Evolutionary conservation across 331 rosid species (phyloP), one percentile per base, ranked within the genome.

Genomic region (Cydonia oblonga): DNA sequence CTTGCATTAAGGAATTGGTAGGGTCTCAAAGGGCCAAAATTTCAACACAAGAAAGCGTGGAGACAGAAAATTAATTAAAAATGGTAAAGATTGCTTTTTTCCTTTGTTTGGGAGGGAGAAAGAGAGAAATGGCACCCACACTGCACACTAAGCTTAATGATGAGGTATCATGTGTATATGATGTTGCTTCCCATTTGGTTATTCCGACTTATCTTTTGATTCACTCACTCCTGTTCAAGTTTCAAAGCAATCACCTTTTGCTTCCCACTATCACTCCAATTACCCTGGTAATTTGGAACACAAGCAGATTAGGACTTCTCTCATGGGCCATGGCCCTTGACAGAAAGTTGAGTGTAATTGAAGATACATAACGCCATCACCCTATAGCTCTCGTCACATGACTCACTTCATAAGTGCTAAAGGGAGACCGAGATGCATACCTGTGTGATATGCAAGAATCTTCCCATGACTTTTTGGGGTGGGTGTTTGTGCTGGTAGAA

Each of bases 1-100:
- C 89, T 82, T 80, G 76, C 89, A 87, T 87, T 76, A 90, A 92
- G 98, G 90, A 90, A 87, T 32, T 81, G 87, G 91, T 86, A 73
- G 96, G 98, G 87, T 63, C 97, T 74, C 18, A 20, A 9, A 73
- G 64, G 67, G 62, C 69, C 83, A 70, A 66, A 80, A 74, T 82
- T 85, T 85, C 83, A 87, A 82, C 87, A 84, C 77, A 32, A 76
- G 82, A 79, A 80, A 75, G 80, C 69, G 77, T 81, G 74, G 66
- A 29, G 74, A 66, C 72, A 64, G 20, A 70, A 79, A 79, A 7
- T 49, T 24, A 66, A 12, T 40, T 46, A 35, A 72, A 68, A 51
- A 73, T n/a, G 76, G 38, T 16, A 68, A 38, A 59, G 77, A 69
- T 11, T 68, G 60, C 74, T 75, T 76, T 80, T 76, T 81, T 81